phyloP scores from a whole-genome alignment of 345 rosid species.

The Boechera retrofracta region DNA sequence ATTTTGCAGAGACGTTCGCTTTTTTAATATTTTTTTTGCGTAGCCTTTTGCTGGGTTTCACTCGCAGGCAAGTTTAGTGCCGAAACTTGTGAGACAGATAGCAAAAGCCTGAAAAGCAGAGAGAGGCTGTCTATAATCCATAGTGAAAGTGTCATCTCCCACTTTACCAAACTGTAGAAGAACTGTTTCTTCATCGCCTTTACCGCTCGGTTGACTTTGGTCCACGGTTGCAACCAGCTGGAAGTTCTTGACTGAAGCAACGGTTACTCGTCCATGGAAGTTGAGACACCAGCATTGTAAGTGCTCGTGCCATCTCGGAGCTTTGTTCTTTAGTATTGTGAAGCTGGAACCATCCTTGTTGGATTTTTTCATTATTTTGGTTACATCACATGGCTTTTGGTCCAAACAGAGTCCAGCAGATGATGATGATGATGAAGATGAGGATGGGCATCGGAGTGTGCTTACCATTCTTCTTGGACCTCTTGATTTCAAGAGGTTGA shows the following conservation, averaged over 20 bases:
- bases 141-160: conserved; percentile 81
- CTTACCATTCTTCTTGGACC: conserved; percentile 98
- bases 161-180: conserved; percentile 94
- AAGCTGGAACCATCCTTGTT: conserved; percentile 41
- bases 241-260: conserved; percentile 93
- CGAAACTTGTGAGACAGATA: conserved; percentile 93
- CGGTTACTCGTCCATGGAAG: conserved; percentile 93
- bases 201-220: conserved; percentile 82
- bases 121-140: conserved; percentile 92
- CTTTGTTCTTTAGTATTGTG: conserved; percentile 75
- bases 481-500: conserved; percentile 91
- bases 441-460: conserved; percentile 60
- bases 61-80: conserved; percentile 96
- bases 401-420: conserved; percentile 20
- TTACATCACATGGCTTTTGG: conserved; percentile 42
- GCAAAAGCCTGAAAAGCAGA: conserved; percentile 97
- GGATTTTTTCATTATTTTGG: conserved; percentile 50
- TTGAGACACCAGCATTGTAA: conserved; percentile 97
- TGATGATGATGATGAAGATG: conserved; percentile 44
- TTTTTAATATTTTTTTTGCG: background rate
- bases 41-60: conserved; percentile 30
- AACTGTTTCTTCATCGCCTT: conserved; percentile 88
- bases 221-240: conserved; percentile 81
- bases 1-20: conserved; percentile 6
- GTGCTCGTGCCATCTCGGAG: conserved; percentile 97